Evolutionary conservation across 148 eudicot species (phyloP).

Genomic region (Nepenthes gracilis): DNA sequence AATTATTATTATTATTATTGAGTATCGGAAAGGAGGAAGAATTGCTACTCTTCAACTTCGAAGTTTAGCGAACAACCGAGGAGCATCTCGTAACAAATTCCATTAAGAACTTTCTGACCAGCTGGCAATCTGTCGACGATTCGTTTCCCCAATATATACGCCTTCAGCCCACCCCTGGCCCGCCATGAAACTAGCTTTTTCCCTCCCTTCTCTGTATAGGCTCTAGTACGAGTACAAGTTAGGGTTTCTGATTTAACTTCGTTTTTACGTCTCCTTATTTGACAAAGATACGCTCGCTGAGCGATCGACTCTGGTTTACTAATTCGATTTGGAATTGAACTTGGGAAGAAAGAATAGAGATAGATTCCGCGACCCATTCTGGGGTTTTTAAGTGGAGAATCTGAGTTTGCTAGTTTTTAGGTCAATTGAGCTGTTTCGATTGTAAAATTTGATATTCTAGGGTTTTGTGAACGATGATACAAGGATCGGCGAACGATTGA

Average conservation of each 20-base stretch:
- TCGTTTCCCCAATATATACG: slow-evolving; percentile 17
- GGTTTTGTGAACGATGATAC: slow-evolving; percentile 18
- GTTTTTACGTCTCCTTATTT: too few species aligned
- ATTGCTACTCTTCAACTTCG: too few species aligned
- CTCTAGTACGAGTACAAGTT: not conserved
- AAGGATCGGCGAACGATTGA: slow-evolving; percentile 33
- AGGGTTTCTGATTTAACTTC: not conserved
- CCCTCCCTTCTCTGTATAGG: not conserved
- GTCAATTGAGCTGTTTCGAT: slow-evolving; percentile 7
- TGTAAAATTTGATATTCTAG: not conserved
- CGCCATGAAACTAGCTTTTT: slow-evolving; percentile 17
- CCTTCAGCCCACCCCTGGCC: slow-evolving; percentile 11
- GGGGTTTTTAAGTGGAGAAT: too few species aligned
- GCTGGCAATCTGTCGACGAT: slow-evolving; percentile 6
- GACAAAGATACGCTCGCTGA: too few species aligned
- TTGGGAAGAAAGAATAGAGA: too few species aligned
- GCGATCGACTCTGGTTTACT: too few species aligned
- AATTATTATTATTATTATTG: too few species aligned
- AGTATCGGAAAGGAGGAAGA: too few species aligned
- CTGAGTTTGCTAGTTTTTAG: not conserved
- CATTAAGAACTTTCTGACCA: not conserved
- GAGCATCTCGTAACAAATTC: too few species aligned
- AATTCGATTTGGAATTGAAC: too few species aligned
- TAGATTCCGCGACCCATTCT: too few species aligned
- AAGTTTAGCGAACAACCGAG: too few species aligned